Base-by-base conservation (phyloP, 495 filamentous ascomycete species). In the Podospora pseudocomata region DNA sequence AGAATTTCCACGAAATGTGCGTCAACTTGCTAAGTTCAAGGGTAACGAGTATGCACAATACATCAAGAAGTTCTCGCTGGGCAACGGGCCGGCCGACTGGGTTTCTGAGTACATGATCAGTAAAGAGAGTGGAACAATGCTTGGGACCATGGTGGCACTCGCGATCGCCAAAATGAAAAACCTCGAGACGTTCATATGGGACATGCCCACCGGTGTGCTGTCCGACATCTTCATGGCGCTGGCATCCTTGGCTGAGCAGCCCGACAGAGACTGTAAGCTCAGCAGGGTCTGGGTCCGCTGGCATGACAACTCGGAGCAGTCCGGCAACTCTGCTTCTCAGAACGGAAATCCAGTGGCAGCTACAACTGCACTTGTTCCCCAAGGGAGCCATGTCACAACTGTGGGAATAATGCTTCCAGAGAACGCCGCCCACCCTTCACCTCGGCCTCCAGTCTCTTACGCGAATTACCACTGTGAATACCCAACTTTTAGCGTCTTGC, bases 131-230 rank as follows among this genome's bases (percentile, higher is more conserved):
- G 94, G 94, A 0, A 97, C 96, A 78, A 93, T 97, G 92, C 85
- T 98, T 7, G 93, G 93, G 19, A 96, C 92, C 15, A 79, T 97
- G 56, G 92, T 96, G n/a, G 92, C 94, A 16, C 79, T 94, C 70
- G 91, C 93, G 4, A 83, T 97, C 27, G 87, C 89, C 32, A 87
- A 92, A 65, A 97, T 97, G 94, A 82, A 89, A 26, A 93, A 93
- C 70, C 85, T 98, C 20, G 93, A 98, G 77, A 89, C 88, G 0
- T 98, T 98, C 72, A 82, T 93, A 13, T 98, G 94, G 94, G 94
- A 98, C 75, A 97, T 97, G 94, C 92, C 93, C 0, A 97, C 93
- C 0, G 94, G 94, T 0, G 90, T 97, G 27, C 78, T 94, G 55
- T 86, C 93, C 61, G 92, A 96, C 71, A 89, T 96, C 32, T 98